Conservation (phyloP, 2,329 filamentous ascomycete genomes). For the Xylaria sp. region DNA sequence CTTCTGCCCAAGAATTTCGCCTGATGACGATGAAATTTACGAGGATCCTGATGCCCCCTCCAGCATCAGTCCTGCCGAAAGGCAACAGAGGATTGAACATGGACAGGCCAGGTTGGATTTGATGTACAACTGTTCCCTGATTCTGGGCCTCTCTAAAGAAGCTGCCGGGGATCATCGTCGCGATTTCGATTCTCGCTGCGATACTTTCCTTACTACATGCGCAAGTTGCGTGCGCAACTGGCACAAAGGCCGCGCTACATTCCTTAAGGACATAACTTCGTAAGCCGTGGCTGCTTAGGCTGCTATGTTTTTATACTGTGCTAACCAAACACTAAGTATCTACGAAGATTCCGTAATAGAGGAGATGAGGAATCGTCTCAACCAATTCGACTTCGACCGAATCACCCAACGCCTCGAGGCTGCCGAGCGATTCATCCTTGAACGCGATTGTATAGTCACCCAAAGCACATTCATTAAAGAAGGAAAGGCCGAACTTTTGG, state of each 20-base stretch:
- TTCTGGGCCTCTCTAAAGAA: conserved; percentile 70
- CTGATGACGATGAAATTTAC: conserved; percentile 70
- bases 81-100: conserved; percentile 59
- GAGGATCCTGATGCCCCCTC: conserved; percentile 57
- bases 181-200: conserved; percentile 63
- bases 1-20: conserved; percentile 68
- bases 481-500: conserved; percentile 64
- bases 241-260: conserved; percentile 69
- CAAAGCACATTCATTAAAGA: conserved; percentile 49
- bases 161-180: conserved; percentile 64
- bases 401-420: conserved; percentile 65
- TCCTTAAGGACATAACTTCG: conserved; percentile 68
- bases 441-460: conserved; percentile 47
- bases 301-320: not conserved
- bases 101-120: conserved; percentile 62
- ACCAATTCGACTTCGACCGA: conserved; percentile 64
- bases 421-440: conserved; percentile 59
- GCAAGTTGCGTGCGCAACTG: conserved; percentile 75
- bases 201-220: conserved; percentile 66
- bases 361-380: conserved; percentile 61
- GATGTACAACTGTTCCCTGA: conserved; percentile 70
- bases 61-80: conserved; percentile 56
- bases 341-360: conserved; percentile 56
- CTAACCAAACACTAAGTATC: conserved; percentile 28
- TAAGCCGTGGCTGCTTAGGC: conserved; percentile 44